Base-by-base conservation (phyloP, 2,329 filamentous ascomycete species). In the Neofusicoccum laricinum region DNA sequence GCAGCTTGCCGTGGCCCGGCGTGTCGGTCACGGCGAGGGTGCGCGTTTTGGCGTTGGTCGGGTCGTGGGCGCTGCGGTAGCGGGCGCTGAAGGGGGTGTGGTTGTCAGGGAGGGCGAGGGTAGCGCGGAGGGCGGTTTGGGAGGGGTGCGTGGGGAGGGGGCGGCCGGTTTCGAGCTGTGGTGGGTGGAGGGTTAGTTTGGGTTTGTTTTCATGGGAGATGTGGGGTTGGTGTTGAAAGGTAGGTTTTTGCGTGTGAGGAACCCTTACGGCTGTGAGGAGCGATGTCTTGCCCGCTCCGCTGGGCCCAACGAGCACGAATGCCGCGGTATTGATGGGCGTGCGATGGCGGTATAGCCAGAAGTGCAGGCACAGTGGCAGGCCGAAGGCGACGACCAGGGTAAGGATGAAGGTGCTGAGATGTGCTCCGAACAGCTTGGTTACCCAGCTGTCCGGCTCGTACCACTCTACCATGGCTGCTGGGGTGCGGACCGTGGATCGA, bases 1-100 rank as follows among this genome's bases (percentile, higher is more conserved):
- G 91, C 65, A 64, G 87, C 80, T 99, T 99, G 71, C 92, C 93
- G 80, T 99, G 95, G 43, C 95, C 95, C 0, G 95, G 95, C 0
- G 94, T 98, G 79, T 99, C 95, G 73, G 91, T 80, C 38, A 98
- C 81, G 45, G 90, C 81, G 75, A 95, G 91, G 74, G 88, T 90
- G 73, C 90, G 87, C 2, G 77, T 70, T 67, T 81, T 77, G 65
- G 75, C 73, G 55, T 79, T 78, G 10, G 86, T 83, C 25, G 86
- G 84, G 73, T 91, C 89, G 71, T 89, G 86, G 30, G 81, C 77
- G 48, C 87, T 89, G 68, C 89, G 86, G 76, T 87, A 91, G 70
- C 84, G 82, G 65, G 88, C 84, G 32, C 86, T 88, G 21, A 80
- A 80, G 10, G 86, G 80, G 8, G 79, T 76, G 12, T 82, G 78